phyloP scores from a whole-genome alignment of 2,329 filamentous ascomycete species.

The Mycogone perniciosa region DNA sequence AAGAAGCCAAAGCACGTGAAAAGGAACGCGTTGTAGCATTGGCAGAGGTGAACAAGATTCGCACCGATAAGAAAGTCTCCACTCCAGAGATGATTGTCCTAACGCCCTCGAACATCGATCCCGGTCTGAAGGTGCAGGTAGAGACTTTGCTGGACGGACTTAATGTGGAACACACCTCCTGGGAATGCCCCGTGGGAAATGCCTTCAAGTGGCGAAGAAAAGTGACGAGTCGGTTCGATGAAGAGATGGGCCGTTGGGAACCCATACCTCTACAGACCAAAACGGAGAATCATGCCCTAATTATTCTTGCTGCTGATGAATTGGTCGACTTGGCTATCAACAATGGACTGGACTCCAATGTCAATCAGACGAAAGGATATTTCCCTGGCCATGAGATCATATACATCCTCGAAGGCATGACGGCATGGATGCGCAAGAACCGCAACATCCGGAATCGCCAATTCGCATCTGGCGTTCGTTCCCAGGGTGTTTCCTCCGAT shows the following conservation, averaged over 20 bases:
- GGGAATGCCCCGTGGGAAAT: conserved; percentile 41
- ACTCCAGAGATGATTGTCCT: conserved; percentile 73
- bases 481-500: conserved; percentile 26
- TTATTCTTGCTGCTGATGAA: conserved; percentile 55
- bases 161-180: conserved; percentile 40
- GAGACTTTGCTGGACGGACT: conserved; percentile 45
- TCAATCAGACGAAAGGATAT: conserved; percentile 46
- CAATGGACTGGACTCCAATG: conserved; percentile 51
- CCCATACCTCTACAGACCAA: conserved; percentile 47
- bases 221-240: conserved; percentile 56
- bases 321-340: conserved; percentile 56
- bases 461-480: conserved; percentile 59
- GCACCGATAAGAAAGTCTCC: conserved; percentile 66
- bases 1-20: conserved; percentile 55
- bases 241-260: conserved; percentile 57
- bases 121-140: conserved; percentile 39
- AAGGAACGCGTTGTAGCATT: conserved; percentile 61
- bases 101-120: conserved; percentile 51
- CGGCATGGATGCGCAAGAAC: conserved; percentile 61
- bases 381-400: conserved; percentile 52
- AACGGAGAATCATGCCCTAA: conserved; percentile 56
- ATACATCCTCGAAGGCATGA: conserved; percentile 67
- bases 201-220: conserved; percentile 65
- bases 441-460: conserved; percentile 59
- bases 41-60: conserved; percentile 66